Evolutionary conservation across 768 basidiomycete species (phyloP).

Genomic region (Russula ochroleuca): DNA sequence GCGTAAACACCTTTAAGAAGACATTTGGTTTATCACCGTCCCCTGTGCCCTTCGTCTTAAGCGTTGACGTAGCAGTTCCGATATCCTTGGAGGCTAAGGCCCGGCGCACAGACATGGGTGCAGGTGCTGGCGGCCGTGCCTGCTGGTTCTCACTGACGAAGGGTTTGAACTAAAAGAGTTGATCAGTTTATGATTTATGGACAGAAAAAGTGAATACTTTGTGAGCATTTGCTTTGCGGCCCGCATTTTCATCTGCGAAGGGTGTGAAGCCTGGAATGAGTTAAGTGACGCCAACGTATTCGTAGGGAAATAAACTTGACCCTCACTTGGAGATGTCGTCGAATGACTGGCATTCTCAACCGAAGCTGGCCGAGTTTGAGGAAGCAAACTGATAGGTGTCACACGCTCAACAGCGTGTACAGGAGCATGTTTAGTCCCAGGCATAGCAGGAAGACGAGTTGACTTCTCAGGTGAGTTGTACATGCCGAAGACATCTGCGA

Average conservation of each 20-base stretch:
- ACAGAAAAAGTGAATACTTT: constrained; percentile 22
- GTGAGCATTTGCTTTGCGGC: constrained; percentile 41
- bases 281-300: not conserved
- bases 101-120: constrained; percentile 36
- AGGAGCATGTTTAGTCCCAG: constrained; percentile 70
- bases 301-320: not conserved
- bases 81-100: constrained; percentile 53
- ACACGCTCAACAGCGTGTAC: constrained; percentile 62
- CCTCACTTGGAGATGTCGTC: constrained; percentile 40
- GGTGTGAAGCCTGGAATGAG: constrained; percentile 53
- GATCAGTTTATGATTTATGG: not conserved
- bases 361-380: constrained; percentile 23
- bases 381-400: constrained; percentile 32
- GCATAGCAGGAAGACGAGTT: constrained; percentile 43
- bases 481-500: constrained; percentile 93
- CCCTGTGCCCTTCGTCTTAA: constrained; percentile 27
- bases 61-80: constrained; percentile 28
- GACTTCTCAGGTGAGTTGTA: constrained; percentile 89
- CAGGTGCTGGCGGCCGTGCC: constrained; percentile 42
- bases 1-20: constrained; percentile 64
- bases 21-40: constrained; percentile 36
- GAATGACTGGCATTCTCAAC: constrained; percentile 32
- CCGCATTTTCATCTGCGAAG: constrained; percentile 58
- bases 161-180: constrained; percentile 52
- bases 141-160: constrained; percentile 51